Evolutionary conservation across 192 early-diverging fungal genomes (phyloP), one percentile per base, ranked within the genome.

Genomic region (Rhizophlyctis rosea): DNA sequence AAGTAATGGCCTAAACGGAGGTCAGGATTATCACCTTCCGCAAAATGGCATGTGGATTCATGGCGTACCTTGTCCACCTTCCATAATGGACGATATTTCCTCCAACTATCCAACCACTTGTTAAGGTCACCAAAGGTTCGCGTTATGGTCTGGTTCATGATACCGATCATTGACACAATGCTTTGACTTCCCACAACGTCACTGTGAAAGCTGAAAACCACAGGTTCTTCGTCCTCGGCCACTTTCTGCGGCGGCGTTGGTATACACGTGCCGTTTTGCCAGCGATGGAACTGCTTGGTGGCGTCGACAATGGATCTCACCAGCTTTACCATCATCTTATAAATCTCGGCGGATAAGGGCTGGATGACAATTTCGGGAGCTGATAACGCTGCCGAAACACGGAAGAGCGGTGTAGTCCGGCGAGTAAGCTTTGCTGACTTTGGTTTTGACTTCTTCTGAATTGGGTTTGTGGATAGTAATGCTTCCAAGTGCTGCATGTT

Each of bases 261-360:
- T 4, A 84, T 75, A 61, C 84, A 86, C 0, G 84, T 81, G 7
- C 80, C 82, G 62, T 86, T 82, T 70, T 76, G 74, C 84, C 84
- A 86, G 21, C 84, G 73, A 65, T 80, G 77, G 53, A 86, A 86
- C 56, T 77, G 75, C 51, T 86, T 86, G 33, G 81, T 78, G 24
- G 80, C 74, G 47, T 86, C 84, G n/a, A 86, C 63, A 21, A 86
- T 74, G 1, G 79, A 80, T 14, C 81, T 60, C 1, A 73, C 75
- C 52, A 77, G 72, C 61, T 86, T 86, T 34, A 84, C 71, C 57
- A 86, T 84, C 79, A 86, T 76, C 60, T 86, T 86, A 54, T 76
- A 78, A 31, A 84, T 80, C 61, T 84, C 84, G 16, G 63, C 75
- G 3, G 77, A 67, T 13, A 81, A 63, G 14, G 83, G 83, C 16